A percentile compares a stretch with the other conserved stretches of the same genome.
These are phyloP conservation scores for Zygoascus tannicola DNA, from an alignment of 805 yeast genomes.

Conservation along the genomic window DNA sequence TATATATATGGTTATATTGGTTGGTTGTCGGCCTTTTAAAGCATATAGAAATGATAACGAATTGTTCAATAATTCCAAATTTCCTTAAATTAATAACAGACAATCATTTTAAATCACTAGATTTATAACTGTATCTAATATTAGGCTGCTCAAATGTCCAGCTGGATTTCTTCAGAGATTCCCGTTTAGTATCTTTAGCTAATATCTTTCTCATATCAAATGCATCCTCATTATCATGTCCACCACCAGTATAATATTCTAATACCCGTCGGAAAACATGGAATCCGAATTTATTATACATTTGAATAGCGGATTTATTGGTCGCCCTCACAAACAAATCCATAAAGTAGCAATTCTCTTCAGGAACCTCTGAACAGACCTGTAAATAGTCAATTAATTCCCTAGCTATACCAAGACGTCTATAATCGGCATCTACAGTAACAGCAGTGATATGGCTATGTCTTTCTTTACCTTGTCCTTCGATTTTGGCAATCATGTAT, in stretches of 20 bases:
- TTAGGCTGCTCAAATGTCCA: constrained; percentile 22
- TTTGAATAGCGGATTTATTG: constrained; percentile 64
- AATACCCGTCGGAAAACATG: constrained; percentile 77
- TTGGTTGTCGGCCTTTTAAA: background rate
- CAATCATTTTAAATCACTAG: constrained; percentile 6
- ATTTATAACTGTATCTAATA: constrained; percentile 20
- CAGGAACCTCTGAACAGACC: constrained; percentile 63
- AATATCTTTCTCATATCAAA: constrained; percentile 46
- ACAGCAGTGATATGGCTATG: constrained; percentile 97
- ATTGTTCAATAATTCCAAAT: no score
- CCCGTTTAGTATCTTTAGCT: constrained; percentile 24
- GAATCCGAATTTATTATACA: constrained; percentile 84
- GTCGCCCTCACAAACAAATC: constrained; percentile 89
- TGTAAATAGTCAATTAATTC: constrained; percentile 66
- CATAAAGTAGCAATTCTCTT: constrained; percentile 72
- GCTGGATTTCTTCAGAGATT: constrained; percentile 19
- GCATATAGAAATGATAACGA: no score
- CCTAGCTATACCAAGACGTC: constrained; percentile 82
- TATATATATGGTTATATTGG: background rate
- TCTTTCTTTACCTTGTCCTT: constrained; percentile 80
- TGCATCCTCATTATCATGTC: constrained; percentile 67
- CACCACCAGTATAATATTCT: constrained; percentile 56
- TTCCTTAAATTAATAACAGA: no score
- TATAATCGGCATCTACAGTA: constrained; percentile 70
- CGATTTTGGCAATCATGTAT: constrained; percentile 87